These are phyloP conservation scores for Komagataella ulmi DNA, from an alignment of 805 yeast species.

Conservation along the genomic window DNA sequence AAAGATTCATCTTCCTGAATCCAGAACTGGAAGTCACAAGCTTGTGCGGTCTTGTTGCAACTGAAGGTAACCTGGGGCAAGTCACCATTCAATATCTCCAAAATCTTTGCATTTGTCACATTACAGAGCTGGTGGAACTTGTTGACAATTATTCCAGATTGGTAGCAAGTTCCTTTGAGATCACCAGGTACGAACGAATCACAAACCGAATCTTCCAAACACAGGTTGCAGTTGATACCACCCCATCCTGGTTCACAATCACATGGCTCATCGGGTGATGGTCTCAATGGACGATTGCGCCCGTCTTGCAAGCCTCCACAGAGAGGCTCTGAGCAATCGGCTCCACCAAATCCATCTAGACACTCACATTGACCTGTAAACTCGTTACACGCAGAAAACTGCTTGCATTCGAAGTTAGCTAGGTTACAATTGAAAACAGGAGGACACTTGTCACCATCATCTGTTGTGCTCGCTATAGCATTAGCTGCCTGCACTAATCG, in stretches of 20 bases:
- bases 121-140: slow-evolving; percentile 84
- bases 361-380: slow-evolving; percentile 90
- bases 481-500: not conserved
- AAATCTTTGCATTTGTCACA: slow-evolving; percentile 80
- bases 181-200: slow-evolving; percentile 79
- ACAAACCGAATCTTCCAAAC: slow-evolving; percentile 63
- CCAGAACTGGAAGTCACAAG: slow-evolving; percentile 93
- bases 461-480: not conserved
- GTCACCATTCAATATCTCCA: slow-evolving; percentile 65
- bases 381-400: slow-evolving; percentile 78
- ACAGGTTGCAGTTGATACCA: slow-evolving; percentile 89
- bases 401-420: slow-evolving; percentile 83
- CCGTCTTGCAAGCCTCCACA: slow-evolving; percentile 57
- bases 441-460: slow-evolving; percentile 46
- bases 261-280: slow-evolving; percentile 35
- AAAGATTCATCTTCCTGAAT: slow-evolving; percentile 82
- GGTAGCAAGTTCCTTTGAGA: slow-evolving; percentile 77
- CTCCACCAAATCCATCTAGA: slow-evolving; percentile 85
- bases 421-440: slow-evolving; percentile 93
- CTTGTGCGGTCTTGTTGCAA: slow-evolving; percentile 52
- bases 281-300: slow-evolving; percentile 44
- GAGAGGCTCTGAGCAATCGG: slow-evolving; percentile 76
- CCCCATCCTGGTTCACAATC: slow-evolving; percentile 79
- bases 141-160: slow-evolving; percentile 71
- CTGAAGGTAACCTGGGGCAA: slow-evolving; percentile 88